Evolutionary conservation across 1,284 basidiomycete species (phyloP), one percentile per base, ranked within the genome.

Genomic region (Farysia itapuensis): DNA sequence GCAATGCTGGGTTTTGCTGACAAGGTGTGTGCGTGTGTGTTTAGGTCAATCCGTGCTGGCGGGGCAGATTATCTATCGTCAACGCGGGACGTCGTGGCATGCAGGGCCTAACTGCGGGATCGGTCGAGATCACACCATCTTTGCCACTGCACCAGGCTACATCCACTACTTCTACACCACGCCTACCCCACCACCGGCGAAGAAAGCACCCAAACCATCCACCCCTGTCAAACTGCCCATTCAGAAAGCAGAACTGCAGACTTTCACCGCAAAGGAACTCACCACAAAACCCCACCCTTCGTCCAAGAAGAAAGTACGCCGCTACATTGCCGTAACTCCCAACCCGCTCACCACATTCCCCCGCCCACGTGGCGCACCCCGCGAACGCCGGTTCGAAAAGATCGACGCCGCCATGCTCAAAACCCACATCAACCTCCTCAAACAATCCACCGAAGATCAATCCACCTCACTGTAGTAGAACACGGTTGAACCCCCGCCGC

Each of bases 121-220:
- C 35, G 74, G 74, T 45, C 59, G 58, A 37, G 74, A 76, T 32
- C 74, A 76, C 57, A 75, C 74, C 35, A 60, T 75, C 41, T 75
- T 67, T 46, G 73, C 74, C 12, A 67, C 60, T 5, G 58, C 58
- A 16, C 63, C 72, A 0, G 74, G 74, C 28, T 74, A 60, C 31
- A 73, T 76, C n/a, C 64, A 64, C 29, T 76, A 70, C 56, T 76
- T 66, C 67, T 66, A 68, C 26, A 56, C 64, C 23, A 34, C 58
- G 14, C 36, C 52, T 12, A 18, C 43, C 15, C 24, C 45, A 24
- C 23, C 46, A 14, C 12, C 45, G 4, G 16, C 31, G 18, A 32
- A 5, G 5, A 32, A 35, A 21, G 29, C 49, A 2, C 23, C 57
- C 8, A 38, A 50, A 7, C 45, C 41, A 12, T 35, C 57, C 2